These are phyloP conservation scores for Myxozyma kluyveri DNA, from an alignment of 805 yeast genomes.

Conservation along the genomic window DNA sequence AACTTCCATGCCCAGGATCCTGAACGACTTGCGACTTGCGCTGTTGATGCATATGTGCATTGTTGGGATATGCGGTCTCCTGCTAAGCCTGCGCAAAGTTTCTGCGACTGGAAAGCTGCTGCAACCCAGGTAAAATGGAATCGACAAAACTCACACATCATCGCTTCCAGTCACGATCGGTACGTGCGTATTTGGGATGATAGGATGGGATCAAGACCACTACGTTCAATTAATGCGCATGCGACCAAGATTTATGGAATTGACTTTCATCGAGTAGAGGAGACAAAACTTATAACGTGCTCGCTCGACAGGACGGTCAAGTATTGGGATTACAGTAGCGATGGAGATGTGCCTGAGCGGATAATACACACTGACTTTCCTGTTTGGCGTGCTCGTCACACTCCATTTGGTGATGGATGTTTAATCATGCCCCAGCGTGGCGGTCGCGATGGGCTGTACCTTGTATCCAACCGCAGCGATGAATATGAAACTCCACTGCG, in stretches of 20 bases:
- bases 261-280: constrained; percentile 67
- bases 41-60: constrained; percentile 81
- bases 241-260: constrained; percentile 84
- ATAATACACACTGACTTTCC: constrained; percentile 76
- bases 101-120: constrained; percentile 94
- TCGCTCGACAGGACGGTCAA: constrained; percentile 84
- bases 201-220: constrained; percentile 75
- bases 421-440: constrained; percentile 90
- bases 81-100: constrained; percentile 60
- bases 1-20: constrained; percentile 87
- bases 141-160: constrained; percentile 63
- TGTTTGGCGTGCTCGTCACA: constrained; percentile 78
- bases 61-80: constrained; percentile 92
- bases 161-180: constrained; percentile 86
- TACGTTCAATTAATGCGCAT: constrained; percentile 70
- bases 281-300: constrained; percentile 67
- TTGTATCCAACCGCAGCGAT: constrained; percentile 39
- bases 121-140: constrained; percentile 97
- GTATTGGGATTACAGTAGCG: constrained; percentile 65
- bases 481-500: constrained; percentile 36
- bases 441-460: constrained; percentile 63
- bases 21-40: constrained; percentile 85
- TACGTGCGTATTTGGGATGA: constrained; percentile 83
- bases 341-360: constrained; percentile 47
- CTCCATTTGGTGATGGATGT: constrained; percentile 87